Conservation (phyloP, 179 eudicot genomes). For the Corrigiola litoralis region DNA sequence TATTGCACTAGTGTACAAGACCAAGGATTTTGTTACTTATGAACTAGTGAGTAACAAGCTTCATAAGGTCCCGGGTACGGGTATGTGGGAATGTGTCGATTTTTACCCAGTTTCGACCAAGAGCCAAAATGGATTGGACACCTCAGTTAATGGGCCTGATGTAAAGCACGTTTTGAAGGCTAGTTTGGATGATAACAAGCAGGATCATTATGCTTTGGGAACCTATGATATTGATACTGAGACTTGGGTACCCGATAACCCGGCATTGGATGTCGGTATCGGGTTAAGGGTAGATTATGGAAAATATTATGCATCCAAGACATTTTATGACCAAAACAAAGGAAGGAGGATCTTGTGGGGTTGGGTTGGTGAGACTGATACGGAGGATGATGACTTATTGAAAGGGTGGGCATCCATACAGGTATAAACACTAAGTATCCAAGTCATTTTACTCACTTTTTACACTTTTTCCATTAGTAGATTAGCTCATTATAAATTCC, state of each 20-base stretch:
- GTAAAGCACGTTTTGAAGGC: slow-evolving; percentile 76
- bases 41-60: slow-evolving; percentile 45
- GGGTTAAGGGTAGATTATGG: slow-evolving; percentile 83
- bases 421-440: slow-evolving; percentile 28
- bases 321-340: slow-evolving; percentile 70
- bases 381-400: slow-evolving; percentile 46
- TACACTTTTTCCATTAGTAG: too few species aligned
- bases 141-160: slow-evolving; percentile 55
- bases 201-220: slow-evolving; percentile 80
- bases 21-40: slow-evolving; percentile 44
- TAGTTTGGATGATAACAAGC: slow-evolving; percentile 64
- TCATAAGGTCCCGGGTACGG: slow-evolving; percentile 70
- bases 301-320: slow-evolving; percentile 75
- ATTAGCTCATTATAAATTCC: too few species aligned
- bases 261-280: slow-evolving; percentile 66
- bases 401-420: slow-evolving; percentile 84
- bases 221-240: slow-evolving; percentile 39
- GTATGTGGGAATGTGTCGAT: slow-evolving; percentile 98
- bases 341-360: slow-evolving; percentile 78
- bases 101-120: slow-evolving; percentile 68
- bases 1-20: slow-evolving; percentile 56
- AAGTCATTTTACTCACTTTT: too few species aligned
- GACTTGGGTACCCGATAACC: slow-evolving; percentile 78
- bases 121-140: slow-evolving; percentile 46
- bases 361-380: slow-evolving; percentile 80